phyloP scores from a whole-genome alignment of 2,329 filamentous ascomycete genomes.

The Cordyceps militaris region DNA sequence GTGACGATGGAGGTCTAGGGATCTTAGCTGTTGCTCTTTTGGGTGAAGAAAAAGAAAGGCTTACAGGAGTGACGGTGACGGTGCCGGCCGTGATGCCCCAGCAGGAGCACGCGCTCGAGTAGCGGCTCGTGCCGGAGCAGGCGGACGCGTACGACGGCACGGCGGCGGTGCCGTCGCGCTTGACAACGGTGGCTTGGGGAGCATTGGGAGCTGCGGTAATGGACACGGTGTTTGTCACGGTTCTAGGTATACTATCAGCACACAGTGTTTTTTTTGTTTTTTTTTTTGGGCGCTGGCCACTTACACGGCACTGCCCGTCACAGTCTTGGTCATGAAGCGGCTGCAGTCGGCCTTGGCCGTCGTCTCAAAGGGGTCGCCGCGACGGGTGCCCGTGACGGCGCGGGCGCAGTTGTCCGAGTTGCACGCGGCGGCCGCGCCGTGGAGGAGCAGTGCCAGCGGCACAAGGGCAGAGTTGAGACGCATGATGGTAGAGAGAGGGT shows the following conservation, averaged over 20 bases:
- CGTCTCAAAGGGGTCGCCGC: neutral
- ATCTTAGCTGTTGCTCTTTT: too few species aligned
- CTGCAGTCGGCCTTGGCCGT: neutral
- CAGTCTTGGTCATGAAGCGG: neutral
- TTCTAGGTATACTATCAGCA: too few species aligned
- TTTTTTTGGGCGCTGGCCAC: too few species aligned
- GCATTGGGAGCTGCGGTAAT: too few species aligned
- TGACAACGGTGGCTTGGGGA: neutral
- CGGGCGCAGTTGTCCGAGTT: constrained; percentile 8
- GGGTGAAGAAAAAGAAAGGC: too few species aligned
- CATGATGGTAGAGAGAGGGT: too few species aligned
- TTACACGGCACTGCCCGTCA: constrained; percentile 5
- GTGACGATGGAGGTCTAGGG: constrained; percentile 3
- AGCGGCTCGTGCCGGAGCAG: neutral
- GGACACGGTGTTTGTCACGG: too few species aligned
- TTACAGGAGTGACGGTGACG: constrained; percentile 6
- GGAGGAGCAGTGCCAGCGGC: too few species aligned
- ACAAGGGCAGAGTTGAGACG: too few species aligned
- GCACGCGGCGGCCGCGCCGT: too few species aligned
- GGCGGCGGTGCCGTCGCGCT: neutral
- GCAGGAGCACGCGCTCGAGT: constrained; percentile 9
- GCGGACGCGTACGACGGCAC: constrained; percentile 3
- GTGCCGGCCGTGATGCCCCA: constrained; percentile 1
- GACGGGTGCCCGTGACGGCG: constrained; percentile 4
- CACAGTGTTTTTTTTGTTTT: too few species aligned